These are phyloP conservation scores for Syzygium jambos DNA, from an alignment of 345 rosid species.

Conservation along the genomic window DNA sequence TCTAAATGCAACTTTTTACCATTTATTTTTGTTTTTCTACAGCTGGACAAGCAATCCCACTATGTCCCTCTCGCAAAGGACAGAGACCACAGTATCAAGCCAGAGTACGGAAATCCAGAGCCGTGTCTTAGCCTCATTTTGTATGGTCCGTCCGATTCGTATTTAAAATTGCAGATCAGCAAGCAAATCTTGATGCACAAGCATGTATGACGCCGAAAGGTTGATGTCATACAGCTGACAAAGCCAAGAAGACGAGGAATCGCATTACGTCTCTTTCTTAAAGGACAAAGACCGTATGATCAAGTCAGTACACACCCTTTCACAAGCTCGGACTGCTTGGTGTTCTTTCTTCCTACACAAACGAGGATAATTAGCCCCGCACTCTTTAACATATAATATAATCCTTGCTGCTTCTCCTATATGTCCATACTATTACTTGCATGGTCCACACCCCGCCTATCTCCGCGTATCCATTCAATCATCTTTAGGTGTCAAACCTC, in stretches of 20 bases:
- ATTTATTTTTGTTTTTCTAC: background rate
- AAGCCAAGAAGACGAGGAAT: background rate
- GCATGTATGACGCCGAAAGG: background rate
- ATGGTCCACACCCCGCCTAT: background rate
- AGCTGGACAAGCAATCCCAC: background rate
- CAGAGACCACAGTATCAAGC: too few relatives aligned
- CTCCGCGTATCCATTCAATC: background rate
- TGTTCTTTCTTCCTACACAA: background rate
- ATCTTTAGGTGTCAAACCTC: background rate
- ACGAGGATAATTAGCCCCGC: background rate
- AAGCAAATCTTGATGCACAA: background rate
- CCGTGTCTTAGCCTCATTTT: background rate
- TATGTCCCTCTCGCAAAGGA: background rate
- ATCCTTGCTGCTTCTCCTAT: too few relatives aligned
- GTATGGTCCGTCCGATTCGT: rapidly evolving
- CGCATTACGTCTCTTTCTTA: background rate
- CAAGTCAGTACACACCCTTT: background rate
- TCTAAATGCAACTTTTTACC: background rate
- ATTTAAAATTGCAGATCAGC: background rate
- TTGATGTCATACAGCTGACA: background rate
- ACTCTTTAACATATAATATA: background rate
- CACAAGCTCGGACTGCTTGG: background rate
- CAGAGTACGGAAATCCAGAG: background rate
- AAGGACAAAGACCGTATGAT: background rate
- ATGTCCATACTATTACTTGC: background rate